Evolutionary conservation across 192 early-diverging fungal genomes (phyloP).

Genomic region (Coemansia sp.): DNA sequence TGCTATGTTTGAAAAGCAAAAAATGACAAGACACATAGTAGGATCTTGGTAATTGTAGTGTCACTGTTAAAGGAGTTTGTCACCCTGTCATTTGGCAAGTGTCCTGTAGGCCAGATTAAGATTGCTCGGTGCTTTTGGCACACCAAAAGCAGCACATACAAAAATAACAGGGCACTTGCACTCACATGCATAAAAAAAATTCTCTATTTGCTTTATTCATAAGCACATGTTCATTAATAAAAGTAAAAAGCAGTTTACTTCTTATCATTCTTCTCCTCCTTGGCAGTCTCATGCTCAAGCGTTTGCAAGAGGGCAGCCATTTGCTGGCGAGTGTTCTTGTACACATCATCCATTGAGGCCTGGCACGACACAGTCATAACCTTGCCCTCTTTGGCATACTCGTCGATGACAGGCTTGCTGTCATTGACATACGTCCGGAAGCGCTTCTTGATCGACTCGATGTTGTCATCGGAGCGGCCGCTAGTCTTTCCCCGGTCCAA

Average conservation of each 20-base stretch:
- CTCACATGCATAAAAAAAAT: no score
- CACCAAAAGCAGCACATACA: constrained; percentile 28
- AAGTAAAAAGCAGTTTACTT: no score
- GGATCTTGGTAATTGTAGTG: constrained; percentile 15
- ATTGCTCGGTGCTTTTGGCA: constrained; percentile 32
- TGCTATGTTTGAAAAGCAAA: no score
- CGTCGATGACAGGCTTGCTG: constrained; percentile 88
- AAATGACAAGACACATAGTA: no score
- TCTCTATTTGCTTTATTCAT: no score
- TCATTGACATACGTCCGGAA: constrained; percentile 85
- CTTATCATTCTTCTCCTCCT: neutral
- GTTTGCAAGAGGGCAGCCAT: constrained; percentile 46
- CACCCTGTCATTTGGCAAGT: constrained; percentile 26
- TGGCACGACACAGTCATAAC: constrained; percentile 73
- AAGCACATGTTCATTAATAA: no score
- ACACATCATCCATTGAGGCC: constrained; percentile 66
- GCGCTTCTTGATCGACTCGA: constrained; percentile 93
- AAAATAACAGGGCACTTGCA: constrained; percentile 20
- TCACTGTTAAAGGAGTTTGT: constrained; percentile 25
- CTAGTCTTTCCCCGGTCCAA: constrained; percentile 93
- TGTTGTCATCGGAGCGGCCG: constrained; percentile 93
- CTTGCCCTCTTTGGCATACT: constrained; percentile 74
- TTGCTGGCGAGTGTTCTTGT: constrained; percentile 56
- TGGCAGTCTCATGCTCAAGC: neutral
- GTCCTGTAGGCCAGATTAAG: constrained; percentile 34